A percentile compares a stretch with the other conserved stretches of the same genome.
phyloP scores from a whole-genome alignment of 164 flowering plant species.

The Umbilicus rupestris region DNA sequence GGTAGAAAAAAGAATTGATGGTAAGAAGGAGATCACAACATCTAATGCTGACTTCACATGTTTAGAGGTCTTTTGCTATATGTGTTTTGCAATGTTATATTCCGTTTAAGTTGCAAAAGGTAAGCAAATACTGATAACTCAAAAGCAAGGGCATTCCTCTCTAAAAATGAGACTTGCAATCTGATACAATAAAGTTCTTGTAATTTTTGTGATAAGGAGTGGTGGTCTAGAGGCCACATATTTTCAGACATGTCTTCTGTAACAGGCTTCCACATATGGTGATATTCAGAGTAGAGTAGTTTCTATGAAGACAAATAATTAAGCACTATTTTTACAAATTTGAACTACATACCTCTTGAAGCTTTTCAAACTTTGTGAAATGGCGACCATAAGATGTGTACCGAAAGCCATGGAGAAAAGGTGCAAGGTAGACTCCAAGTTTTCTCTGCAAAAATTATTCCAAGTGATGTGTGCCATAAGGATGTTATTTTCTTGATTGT shows the following conservation, averaged over 20 bases:
- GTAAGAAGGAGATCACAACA: not conserved
- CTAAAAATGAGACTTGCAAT: no score
- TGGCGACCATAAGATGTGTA: constrained; percentile 75
- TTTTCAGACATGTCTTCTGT: not conserved
- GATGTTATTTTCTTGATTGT: not conserved
- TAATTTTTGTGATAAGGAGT: no score
- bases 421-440: constrained; percentile 52
- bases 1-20: constrained; percentile 10
- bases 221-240: no score
- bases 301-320: not conserved
- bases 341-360: constrained; percentile 37
- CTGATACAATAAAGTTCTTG: no score
- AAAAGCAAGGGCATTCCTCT: no score
- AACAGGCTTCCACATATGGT: not conserved
- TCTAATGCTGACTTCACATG: not conserved
- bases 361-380: constrained; percentile 59
- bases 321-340: not conserved
- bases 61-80: not conserved
- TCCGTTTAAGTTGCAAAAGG: no score
- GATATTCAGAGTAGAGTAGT: not conserved
- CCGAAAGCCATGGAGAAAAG: constrained; percentile 57
- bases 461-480: not conserved
- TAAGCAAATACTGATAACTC: not conserved
- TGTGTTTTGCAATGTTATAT: not conserved
- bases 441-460: constrained; percentile 32